These are phyloP conservation scores for Fonsecaea monophora DNA, from an alignment of 2,329 filamentous ascomycete genomes.

Conservation along the genomic window DNA sequence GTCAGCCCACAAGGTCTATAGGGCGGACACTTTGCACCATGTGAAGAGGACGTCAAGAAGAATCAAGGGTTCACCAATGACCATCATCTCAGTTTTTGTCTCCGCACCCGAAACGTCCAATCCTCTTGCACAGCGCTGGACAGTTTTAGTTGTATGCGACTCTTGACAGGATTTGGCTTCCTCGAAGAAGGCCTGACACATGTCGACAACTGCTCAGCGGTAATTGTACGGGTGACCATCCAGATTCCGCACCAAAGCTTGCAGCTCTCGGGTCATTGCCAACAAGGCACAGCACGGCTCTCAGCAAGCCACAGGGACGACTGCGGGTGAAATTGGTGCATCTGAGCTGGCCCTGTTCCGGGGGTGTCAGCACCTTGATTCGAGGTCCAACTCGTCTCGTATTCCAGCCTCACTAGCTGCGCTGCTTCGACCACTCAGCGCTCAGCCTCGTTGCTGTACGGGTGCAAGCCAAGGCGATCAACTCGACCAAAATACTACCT, in stretches of 20 bases:
- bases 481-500: slow-evolving; percentile 3
- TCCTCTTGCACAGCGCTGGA: background rate
- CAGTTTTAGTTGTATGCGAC: background rate
- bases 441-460: slow-evolving; percentile 15
- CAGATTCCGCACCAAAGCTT: background rate
- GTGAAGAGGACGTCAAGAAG: background rate
- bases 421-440: slow-evolving; percentile 10
- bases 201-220: background rate
- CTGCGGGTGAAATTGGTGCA: slow-evolving; percentile 1
- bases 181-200: background rate
- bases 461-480: slow-evolving; percentile 14
- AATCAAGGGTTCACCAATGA: background rate
- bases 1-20: background rate
- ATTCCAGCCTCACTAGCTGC: background rate
- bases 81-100: background rate
- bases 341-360: slow-evolving; percentile 4
- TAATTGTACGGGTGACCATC: background rate
- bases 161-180: background rate
- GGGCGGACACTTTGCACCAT: background rate
- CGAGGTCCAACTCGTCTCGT: slow-evolving; percentile 1
- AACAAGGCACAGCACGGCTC: background rate
- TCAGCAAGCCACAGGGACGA: slow-evolving; percentile 5
- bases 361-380: slow-evolving; percentile 6
- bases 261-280: background rate
- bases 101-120: background rate